Base-by-base conservation (phyloP, 495 filamentous ascomycete genomes). In the Penicillium malachiteum region DNA sequence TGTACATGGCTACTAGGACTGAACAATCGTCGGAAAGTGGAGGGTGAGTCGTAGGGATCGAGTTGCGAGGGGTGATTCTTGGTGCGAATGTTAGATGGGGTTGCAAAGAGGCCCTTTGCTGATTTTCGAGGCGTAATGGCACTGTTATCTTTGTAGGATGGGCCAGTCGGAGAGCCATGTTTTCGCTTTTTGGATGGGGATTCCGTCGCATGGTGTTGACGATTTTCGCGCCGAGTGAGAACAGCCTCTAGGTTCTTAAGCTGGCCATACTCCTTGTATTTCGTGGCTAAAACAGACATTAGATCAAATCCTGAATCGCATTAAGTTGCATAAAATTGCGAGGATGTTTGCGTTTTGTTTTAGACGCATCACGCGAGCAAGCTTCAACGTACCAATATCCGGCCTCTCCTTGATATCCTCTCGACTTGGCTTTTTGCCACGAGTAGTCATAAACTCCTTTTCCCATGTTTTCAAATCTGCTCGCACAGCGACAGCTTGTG, bases 231-330 rank as follows among this genome's bases (percentile, higher is more conserved):
- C 47, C 62, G 59, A 17, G 30, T 54, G 12, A 68, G 50, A 5
- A 64, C 63, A 32, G 70, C 62, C 52, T 78, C 74, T 47, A 85
- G 74, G 47, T 85, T 81, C 51, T 90, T 85, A 17, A 91, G 61
- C 52, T 84, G 86, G 56, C 83, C 84, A 76, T 97, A 98, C 57
- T 90, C 84, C 63, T 92, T 96, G 72, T 98, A 97, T 74, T 97
- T 96, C 2, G 81, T 76, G 38, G 90, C 91, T 95, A 57, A 33
- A 58, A 41, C 17, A 41, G 12, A 46, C 18, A 46, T 59, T 31
- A 16, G 34, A 21, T 17, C 16, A 16, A 10, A 26, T 18, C 2
- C 8, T 5, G 3, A 39, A 32, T 47, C 11, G 53, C 21, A 38
- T 6, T 5, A 26, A 50, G 14, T 48, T 21, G 12, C 11, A 37